These are phyloP conservation scores for Circinella umbellata DNA, from an alignment of 371 early-diverging fungal genomes.

Conservation along the genomic window DNA sequence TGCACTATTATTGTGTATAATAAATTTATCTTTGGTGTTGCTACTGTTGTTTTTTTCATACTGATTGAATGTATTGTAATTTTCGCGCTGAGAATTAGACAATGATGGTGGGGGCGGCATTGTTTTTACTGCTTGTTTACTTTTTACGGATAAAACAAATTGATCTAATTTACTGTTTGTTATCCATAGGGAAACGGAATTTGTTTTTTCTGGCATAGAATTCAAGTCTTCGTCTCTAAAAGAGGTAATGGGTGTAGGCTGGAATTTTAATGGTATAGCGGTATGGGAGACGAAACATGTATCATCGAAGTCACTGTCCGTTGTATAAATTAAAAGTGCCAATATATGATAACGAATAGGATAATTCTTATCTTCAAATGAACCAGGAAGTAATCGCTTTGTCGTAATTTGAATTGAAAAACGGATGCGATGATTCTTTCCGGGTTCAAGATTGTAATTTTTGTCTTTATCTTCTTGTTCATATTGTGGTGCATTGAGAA, in stretches of 20 bases:
- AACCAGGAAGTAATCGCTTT: slow-evolving; percentile 16
- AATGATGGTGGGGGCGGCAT: not conserved
- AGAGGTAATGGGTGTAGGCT: slow-evolving; percentile 7
- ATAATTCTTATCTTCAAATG: slow-evolving; percentile 16
- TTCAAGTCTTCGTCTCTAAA: not conserved
- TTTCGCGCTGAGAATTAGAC: not conserved
- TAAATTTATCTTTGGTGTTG: not conserved
- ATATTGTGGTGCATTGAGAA: not conserved
- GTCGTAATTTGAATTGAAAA: slow-evolving; percentile 17
- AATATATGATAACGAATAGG: slow-evolving; percentile 15
- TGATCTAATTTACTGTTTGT: slow-evolving; percentile 11
- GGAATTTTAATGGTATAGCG: slow-evolving; percentile 9
- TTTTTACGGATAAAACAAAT: not conserved
- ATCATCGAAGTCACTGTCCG: not conserved
- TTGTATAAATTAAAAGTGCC: slow-evolving; percentile 16
- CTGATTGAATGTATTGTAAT: not conserved
- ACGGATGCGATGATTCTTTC: slow-evolving; percentile 12
- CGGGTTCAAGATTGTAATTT: not conserved
- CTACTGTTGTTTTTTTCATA: not conserved
- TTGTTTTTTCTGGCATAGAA: not conserved
- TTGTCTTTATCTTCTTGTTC: slow-evolving; percentile 7
- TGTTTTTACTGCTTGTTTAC: not conserved
- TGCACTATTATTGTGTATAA: not conserved
- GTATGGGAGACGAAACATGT: not conserved
- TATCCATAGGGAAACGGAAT: slow-evolving; percentile 2